Conservation (phyloP, 306 rosid genomes). For the Glycine soja region DNA sequence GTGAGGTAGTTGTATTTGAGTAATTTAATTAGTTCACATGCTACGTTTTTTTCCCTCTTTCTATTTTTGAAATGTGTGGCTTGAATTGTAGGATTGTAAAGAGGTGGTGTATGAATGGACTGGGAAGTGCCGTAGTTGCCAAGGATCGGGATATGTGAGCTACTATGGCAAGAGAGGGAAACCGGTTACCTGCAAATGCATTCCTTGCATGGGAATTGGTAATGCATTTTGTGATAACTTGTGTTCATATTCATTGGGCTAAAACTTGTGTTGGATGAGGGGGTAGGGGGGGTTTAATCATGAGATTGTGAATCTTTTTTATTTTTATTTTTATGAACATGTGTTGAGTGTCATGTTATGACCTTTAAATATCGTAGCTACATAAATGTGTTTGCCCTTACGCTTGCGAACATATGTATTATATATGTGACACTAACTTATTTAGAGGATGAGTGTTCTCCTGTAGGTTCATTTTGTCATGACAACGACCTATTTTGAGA, state of each 20-base stretch:
- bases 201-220: constrained; percentile 99
- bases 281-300: too few relatives aligned
- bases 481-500: background rate
- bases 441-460: constrained; percentile 31
- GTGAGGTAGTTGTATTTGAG: background rate
- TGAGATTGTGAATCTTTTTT: background rate
- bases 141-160: constrained; percentile 87
- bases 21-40: background rate
- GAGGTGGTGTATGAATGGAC: constrained; percentile 99
- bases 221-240: too few relatives aligned
- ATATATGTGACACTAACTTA: background rate
- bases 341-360: constrained; percentile 23
- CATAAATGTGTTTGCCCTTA: background rate
- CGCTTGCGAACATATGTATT: too few relatives aligned
- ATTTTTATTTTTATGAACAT: background rate
- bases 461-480: constrained; percentile 1
- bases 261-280: too few relatives aligned
- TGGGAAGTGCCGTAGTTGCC: constrained; percentile 93
- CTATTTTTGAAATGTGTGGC: background rate
- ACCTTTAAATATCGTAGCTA: background rate
- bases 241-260: too few relatives aligned
- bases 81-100: constrained; percentile 79
- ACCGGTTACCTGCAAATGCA: constrained; percentile 78
- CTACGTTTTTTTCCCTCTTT: background rate
- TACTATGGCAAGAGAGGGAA: constrained; percentile 85